Evolutionary conservation across 2,329 filamentous ascomycete species (phyloP).

Genomic region (Elsinoe batatas): DNA sequence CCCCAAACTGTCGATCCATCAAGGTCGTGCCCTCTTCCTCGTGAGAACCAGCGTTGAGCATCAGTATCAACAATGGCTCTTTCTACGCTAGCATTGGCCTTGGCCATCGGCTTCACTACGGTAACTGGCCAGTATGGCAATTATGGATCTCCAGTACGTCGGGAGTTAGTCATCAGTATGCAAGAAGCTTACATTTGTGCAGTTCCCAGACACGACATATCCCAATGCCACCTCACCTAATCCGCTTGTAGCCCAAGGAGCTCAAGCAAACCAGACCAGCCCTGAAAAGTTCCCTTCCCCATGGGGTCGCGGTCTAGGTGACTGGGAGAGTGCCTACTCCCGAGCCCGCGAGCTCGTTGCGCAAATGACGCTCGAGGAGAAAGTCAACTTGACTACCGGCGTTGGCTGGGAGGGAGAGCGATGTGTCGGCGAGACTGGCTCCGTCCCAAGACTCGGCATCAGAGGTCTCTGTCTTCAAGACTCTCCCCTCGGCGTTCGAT

Average conservation of each 20-base stretch:
- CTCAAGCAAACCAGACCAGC: slow-evolving; percentile 19
- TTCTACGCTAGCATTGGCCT: not conserved
- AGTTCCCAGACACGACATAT: slow-evolving; percentile 22
- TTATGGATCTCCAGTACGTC: slow-evolving; percentile 13
- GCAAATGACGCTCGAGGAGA: slow-evolving; percentile 28
- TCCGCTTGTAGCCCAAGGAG: slow-evolving; percentile 20
- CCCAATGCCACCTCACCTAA: slow-evolving; percentile 20
- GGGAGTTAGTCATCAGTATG: no score
- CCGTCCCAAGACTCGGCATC: slow-evolving; percentile 28
- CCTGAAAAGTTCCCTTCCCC: slow-evolving; percentile 22
- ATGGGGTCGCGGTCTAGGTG: slow-evolving; percentile 20
- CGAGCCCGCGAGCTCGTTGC: slow-evolving; percentile 25
- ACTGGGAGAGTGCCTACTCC: slow-evolving; percentile 25
- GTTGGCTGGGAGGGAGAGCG: slow-evolving; percentile 18
- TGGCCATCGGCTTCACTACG: not conserved
- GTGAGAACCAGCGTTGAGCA: not conserved
- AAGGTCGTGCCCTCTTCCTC: no score
- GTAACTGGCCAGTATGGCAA: slow-evolving; percentile 17
- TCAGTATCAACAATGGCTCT: not conserved
- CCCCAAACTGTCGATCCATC: not conserved
- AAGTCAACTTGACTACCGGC: slow-evolving; percentile 27
- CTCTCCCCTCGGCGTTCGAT: slow-evolving; percentile 26
- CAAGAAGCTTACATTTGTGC: not conserved
- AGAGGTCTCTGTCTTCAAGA: slow-evolving; percentile 29
- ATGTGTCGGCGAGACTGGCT: slow-evolving; percentile 29